Base-by-base conservation (phyloP, 371 early-diverging fungal species). In the Mucor lusitanicus region DNA sequence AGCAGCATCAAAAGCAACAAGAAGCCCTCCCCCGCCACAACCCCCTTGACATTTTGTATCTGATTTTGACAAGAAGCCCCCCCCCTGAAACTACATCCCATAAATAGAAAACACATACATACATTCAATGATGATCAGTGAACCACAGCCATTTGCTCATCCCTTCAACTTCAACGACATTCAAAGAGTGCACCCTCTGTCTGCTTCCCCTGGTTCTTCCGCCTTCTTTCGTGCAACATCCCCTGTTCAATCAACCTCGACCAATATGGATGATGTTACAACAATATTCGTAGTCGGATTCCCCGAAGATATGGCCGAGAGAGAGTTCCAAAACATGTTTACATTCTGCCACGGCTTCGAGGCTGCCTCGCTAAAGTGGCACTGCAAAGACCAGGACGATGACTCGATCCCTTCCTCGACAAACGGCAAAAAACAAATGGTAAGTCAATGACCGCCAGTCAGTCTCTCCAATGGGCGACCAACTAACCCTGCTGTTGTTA, bases 291-390 rank as follows among this genome's bases (percentile, higher is more conserved):
- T 98, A 6, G 95, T 96, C 32, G 98, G 98, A 21, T 95, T 97
- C 67, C 98, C 98, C 53, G 95, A 96, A 44, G 97, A 97, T 77
- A 94, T 97, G 90, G 86, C 84, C 69, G 98, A 97, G 75, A 81
- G 98, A 64, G 98, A 97, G 80, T 97, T 97, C 71, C 95, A 95
- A 71, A 96, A 95, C 81, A 95, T 96, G 96, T 97, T 97, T 83
- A 92, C 88, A 13, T 97, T 97, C 72, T 91, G 90, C 13, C 87
- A 91, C 27, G 98, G 97, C 3, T 97, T 96, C 74, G 97, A 96
- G 75, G 96, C 94, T 1, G 96, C 97, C 6, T 92, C 94, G 0
- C 85, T 97, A 55, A 96, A 96, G 80, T 84, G 86, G 60, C 94
- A 93, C 37, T 79, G 84, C 65, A 84, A 84, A 69, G 88, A 87